Evolutionary conservation across 177 flowering plant species (phyloP).

Genomic region (Vitis hybrid): DNA sequence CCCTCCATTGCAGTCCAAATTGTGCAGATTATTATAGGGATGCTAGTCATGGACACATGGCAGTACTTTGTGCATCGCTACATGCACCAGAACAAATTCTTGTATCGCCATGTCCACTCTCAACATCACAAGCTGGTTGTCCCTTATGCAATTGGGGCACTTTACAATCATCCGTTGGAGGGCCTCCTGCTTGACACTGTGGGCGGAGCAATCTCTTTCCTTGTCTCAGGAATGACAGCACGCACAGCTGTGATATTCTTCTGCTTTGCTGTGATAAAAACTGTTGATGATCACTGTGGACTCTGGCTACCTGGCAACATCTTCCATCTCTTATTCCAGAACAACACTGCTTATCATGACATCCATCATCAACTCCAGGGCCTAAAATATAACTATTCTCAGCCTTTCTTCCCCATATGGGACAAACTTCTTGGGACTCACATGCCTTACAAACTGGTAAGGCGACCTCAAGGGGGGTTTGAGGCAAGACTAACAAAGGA

Average conservation of each 20-base stretch:
- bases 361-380: conserved; percentile 91
- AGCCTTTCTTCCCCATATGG: conserved; percentile 86
- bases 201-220: conserved; percentile 84
- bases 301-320: conserved; percentile 85
- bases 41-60: conserved; percentile 90
- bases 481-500: conserved; percentile 59
- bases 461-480: conserved; percentile 71
- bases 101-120: conserved; percentile 76
- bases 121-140: conserved; percentile 84
- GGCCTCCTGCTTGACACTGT: conserved; percentile 82
- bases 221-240: conserved; percentile 87
- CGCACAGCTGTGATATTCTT: conserved; percentile 71
- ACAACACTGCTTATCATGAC: conserved; percentile 91
- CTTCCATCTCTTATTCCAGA: conserved; percentile 71
- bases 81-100: conserved; percentile 86
- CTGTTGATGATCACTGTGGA: conserved; percentile 92
- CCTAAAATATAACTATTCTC: conserved; percentile 74
- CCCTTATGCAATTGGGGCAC: conserved; percentile 85
- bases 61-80: conserved; percentile 86
- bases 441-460: conserved; percentile 65
- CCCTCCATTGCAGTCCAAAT: conserved; percentile 48
- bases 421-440: conserved; percentile 80
- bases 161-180: conserved; percentile 90
- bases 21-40: conserved; percentile 60
- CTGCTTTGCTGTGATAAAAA: conserved; percentile 75